phyloP scores from a whole-genome alignment of 768 basidiomycete genomes.

The Phanerochaete sordida region DNA sequence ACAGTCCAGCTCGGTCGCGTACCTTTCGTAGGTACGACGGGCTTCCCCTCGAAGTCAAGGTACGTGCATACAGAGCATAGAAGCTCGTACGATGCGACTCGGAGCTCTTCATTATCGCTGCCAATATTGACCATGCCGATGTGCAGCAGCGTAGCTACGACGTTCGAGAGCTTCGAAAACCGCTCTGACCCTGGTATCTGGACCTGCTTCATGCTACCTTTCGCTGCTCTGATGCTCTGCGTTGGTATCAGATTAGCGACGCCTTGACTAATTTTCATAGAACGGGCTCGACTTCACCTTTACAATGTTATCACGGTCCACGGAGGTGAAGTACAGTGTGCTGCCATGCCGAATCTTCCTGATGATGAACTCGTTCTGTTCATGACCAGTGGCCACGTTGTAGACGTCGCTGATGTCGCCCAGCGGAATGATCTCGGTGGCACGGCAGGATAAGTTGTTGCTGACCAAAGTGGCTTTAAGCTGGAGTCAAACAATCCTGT shows the following conservation, averaged over 20 bases:
- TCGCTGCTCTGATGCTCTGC: conserved; percentile 73
- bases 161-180: conserved; percentile 76
- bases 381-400: conserved; percentile 73
- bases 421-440: conserved; percentile 78
- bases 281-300: conserved; percentile 55
- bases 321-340: conserved; percentile 75
- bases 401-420: conserved; percentile 85
- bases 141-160: conserved; percentile 84
- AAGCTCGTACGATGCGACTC: conserved; percentile 76
- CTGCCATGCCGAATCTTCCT: conserved; percentile 66
- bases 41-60: conserved; percentile 72
- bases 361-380: conserved; percentile 79
- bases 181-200: conserved; percentile 54
- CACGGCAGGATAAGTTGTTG: conserved; percentile 63
- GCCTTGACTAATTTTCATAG: neutral
- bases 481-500: conserved; percentile 28
- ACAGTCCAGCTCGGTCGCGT: conserved; percentile 7
- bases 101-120: conserved; percentile 70
- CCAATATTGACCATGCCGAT: conserved; percentile 80
- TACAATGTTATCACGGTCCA: conserved; percentile 64
- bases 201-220: conserved; percentile 60
- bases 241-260: too few relatives aligned
- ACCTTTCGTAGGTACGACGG: conserved; percentile 72
- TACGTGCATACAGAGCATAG: conserved; percentile 73
- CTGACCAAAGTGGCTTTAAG: conserved; percentile 72